These are phyloP conservation scores for Phoma sp. DNA, from an alignment of 2,329 filamentous ascomycete genomes.

Conservation along the genomic window DNA sequence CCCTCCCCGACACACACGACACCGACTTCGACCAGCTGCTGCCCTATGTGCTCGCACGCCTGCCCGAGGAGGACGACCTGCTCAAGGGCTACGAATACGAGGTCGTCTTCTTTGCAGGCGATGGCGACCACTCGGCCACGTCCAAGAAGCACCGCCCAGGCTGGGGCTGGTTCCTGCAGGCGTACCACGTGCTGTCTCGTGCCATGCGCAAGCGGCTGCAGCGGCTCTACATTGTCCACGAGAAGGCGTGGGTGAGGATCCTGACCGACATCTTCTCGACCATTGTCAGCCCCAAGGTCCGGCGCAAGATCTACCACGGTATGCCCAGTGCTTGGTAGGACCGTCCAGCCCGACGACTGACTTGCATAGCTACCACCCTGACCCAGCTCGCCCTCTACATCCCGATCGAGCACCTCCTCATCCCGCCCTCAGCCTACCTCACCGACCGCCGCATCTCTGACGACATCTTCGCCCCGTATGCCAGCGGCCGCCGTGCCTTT, in stretches of 20 bases:
- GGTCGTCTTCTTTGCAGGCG: conserved; percentile 65
- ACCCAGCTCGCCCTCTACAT: conserved; percentile 59
- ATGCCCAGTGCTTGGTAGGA: conserved; percentile 22
- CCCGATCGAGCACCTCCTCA: conserved; percentile 60
- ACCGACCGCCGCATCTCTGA: conserved; percentile 60
- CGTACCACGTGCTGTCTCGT: conserved; percentile 63
- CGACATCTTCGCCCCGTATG: conserved; percentile 57
- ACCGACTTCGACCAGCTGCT: conserved; percentile 63
- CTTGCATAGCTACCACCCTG: conserved; percentile 55
- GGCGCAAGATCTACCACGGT: conserved; percentile 64
- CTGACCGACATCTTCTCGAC: conserved; percentile 64
- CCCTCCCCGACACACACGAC: conserved; percentile 62
- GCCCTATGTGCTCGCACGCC: conserved; percentile 62
- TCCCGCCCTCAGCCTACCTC: conserved; percentile 62
- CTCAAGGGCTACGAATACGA: conserved; percentile 63
- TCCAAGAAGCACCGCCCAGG: conserved; percentile 59
- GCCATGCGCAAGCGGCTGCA: conserved; percentile 64
- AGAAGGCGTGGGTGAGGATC: conserved; percentile 64
- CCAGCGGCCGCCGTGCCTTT: conserved; percentile 56
- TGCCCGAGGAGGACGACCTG: conserved; percentile 64
- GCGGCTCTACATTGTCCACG: conserved; percentile 65
- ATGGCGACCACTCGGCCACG: conserved; percentile 54
- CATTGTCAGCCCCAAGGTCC: conserved; percentile 64
- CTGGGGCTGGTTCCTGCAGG: conserved; percentile 65
- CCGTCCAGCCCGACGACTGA: conserved; percentile 18